Conservation (phyloP, 108 stramenopile genomes). For the Phaeodactylum tricornutum region DNA sequence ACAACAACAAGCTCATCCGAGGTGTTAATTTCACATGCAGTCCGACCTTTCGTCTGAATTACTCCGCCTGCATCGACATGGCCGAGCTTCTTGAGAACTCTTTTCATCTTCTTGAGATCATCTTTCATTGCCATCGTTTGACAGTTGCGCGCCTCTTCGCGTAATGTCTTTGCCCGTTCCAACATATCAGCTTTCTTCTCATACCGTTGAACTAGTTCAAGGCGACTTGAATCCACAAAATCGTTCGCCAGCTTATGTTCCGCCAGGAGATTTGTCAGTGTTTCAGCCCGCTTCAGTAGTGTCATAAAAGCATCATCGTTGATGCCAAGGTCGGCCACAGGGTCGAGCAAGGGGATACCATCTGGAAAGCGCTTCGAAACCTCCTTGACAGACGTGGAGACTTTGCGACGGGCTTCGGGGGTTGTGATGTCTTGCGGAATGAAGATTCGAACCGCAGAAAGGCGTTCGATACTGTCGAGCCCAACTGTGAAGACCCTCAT, state of each 20-base stretch:
- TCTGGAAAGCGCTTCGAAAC: constrained; percentile 74
- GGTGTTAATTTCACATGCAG: constrained; percentile 98
- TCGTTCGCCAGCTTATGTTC: constrained; percentile 32
- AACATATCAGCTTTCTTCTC: constrained; percentile 50
- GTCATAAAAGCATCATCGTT: constrained; percentile 58
- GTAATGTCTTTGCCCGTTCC: constrained; percentile 50
- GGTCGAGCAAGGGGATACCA: constrained; percentile 84
- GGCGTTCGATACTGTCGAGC: constrained; percentile 57
- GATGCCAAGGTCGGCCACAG: constrained; percentile 85
- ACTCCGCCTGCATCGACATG: constrained; percentile 90
- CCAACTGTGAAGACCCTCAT: constrained; percentile 75
- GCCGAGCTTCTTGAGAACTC: constrained; percentile 88
- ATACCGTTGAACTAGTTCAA: constrained; percentile 43
- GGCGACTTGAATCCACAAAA: constrained; percentile 22
- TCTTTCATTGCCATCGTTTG: constrained; percentile 49
- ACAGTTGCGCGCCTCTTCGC: constrained; percentile 41
- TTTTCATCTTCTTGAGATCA: constrained; percentile 91
- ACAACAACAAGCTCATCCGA: constrained; percentile 95
- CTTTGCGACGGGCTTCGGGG: constrained; percentile 44
- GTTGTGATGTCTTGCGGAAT: constrained; percentile 61
- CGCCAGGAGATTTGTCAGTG: constrained; percentile 46
- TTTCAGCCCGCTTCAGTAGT: constrained; percentile 69
- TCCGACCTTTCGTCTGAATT: constrained; percentile 95
- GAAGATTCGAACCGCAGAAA: constrained; percentile 78
- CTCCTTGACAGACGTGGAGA: constrained; percentile 62